These are phyloP conservation scores for Daldinia sp. DNA, from an alignment of 2,329 filamentous ascomycete genomes.

Conservation along the genomic window DNA sequence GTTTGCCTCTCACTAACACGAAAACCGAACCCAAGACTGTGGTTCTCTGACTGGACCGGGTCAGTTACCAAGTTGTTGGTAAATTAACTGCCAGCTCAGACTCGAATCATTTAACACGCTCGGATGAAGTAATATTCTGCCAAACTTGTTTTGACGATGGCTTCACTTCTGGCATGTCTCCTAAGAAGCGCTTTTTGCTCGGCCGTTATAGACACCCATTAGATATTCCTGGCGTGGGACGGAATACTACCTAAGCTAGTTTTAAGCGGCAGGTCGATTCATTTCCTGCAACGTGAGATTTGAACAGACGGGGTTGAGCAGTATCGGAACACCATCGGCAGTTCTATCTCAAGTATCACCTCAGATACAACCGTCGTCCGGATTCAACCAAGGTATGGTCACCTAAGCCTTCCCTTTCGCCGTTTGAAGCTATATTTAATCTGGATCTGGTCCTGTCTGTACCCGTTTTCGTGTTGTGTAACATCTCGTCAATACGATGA, in stretches of 20 bases:
- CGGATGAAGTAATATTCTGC: conserved; percentile 3
- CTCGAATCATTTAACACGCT: conserved; percentile 17
- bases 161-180: conserved; percentile 23
- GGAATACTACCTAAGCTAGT: conserved; percentile 20
- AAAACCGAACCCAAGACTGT: conserved; percentile 29
- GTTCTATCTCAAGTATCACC: conserved; percentile 36
- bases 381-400: conserved; percentile 33
- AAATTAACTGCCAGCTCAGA: conserved; percentile 33
- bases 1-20: conserved; percentile 37
- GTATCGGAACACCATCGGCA: conserved; percentile 41
- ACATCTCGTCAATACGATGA: conserved; percentile 30
- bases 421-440: conserved; percentile 38
- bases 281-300: conserved; percentile 36
- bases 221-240: conserved; percentile 1
- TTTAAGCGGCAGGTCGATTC: conserved; percentile 29
- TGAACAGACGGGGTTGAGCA: conserved; percentile 37
- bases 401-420: conserved; percentile 30
- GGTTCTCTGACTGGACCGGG: conserved; percentile 25
- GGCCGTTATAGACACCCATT: not conserved
- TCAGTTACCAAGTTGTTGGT: conserved; percentile 31
- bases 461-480: conserved; percentile 39
- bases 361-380: conserved; percentile 36
- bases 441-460: conserved; percentile 33
- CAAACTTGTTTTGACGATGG: conserved; percentile 31
- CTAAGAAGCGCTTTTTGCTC: not conserved